These are phyloP conservation scores for Taphrina deformans DNA, from an alignment of 1,139 yeast genomes.

Conservation along the genomic window DNA sequence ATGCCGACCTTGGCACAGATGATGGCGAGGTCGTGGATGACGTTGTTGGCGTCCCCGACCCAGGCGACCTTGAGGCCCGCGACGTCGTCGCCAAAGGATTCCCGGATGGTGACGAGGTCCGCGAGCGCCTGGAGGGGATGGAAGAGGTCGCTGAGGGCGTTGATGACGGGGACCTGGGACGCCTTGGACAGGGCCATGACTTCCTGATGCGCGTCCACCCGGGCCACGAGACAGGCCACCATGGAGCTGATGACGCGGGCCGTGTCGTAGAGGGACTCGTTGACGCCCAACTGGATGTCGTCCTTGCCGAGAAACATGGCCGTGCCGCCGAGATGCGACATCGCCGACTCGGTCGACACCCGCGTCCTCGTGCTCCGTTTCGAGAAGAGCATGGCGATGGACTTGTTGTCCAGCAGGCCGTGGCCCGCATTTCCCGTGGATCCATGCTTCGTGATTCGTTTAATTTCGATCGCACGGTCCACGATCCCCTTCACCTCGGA, in stretches of 20 bases:
- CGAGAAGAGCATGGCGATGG: slow-evolving; percentile 78
- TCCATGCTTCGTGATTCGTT: slow-evolving; percentile 57
- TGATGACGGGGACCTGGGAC: slow-evolving; percentile 86
- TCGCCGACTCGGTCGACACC: slow-evolving; percentile 92
- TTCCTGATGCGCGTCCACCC: slow-evolving; percentile 82
- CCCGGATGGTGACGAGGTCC: slow-evolving; percentile 82
- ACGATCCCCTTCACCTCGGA: slow-evolving; percentile 65
- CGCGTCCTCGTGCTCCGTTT: slow-evolving; percentile 95
- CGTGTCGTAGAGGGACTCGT: slow-evolving; percentile 85
- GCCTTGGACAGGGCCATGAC: slow-evolving; percentile 65
- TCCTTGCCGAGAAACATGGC: slow-evolving; percentile 96
- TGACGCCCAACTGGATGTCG: slow-evolving; percentile 92
- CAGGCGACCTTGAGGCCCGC: slow-evolving; percentile 72
- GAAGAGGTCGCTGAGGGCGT: slow-evolving; percentile 85
- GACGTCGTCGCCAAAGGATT: slow-evolving; percentile 57
- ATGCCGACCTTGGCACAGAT: slow-evolving; percentile 87
- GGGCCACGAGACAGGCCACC: slow-evolving; percentile 94
- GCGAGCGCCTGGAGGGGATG: slow-evolving; percentile 96
- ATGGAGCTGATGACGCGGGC: slow-evolving; percentile 86
- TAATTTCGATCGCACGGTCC: slow-evolving; percentile 63
- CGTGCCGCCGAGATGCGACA: slow-evolving; percentile 87
- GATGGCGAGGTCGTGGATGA: slow-evolving; percentile 87
- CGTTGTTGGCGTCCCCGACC: slow-evolving; percentile 97
- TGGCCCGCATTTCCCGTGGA: slow-evolving; percentile 39
- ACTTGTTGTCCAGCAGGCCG: slow-evolving; percentile 55